Conservation (phyloP, 129 eudicot species). For the Chrysanthemum lavandulifolium region DNA sequence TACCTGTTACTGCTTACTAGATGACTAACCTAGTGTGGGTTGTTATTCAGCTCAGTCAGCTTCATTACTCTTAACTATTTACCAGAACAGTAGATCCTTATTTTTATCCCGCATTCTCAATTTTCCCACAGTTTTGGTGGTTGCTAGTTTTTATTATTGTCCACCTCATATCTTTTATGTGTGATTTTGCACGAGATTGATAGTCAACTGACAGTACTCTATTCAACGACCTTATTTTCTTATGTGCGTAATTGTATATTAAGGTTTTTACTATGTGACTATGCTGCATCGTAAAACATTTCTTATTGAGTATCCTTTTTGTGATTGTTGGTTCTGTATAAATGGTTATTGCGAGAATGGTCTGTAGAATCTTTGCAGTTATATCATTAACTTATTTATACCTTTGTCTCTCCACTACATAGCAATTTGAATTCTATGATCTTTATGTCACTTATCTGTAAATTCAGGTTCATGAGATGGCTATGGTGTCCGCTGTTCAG, state of each 20-base stretch:
- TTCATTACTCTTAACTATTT: not conserved
- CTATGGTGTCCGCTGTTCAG: slow-evolving; percentile 94
- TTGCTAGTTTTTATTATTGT: not conserved
- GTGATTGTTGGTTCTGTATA: slow-evolving; percentile 1
- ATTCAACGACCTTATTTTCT: not conserved
- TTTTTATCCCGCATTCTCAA: not conserved
- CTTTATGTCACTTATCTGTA: slow-evolving; percentile 16
- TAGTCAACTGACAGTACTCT: not conserved
- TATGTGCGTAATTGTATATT: slow-evolving; percentile 6
- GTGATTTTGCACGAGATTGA: not conserved
- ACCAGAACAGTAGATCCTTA: not conserved
- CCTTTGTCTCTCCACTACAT: not conserved
- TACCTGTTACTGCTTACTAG: not conserved
- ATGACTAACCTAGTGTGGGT: slow-evolving; percentile 1
- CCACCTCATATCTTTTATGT: not conserved
- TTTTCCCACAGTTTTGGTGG: not conserved
- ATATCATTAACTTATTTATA: slow-evolving; percentile 4
- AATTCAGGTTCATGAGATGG: slow-evolving; percentile 93
- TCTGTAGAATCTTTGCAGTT: slow-evolving; percentile 3
- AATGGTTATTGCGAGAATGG: not conserved
- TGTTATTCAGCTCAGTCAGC: not conserved
- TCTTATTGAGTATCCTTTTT: not conserved
- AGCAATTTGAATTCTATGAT: not conserved
- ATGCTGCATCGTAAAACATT: not conserved
- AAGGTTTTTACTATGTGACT: not conserved